phyloP scores from a whole-genome alignment of 2,329 filamentous ascomycete species.

The Fonsecaea nubica region DNA sequence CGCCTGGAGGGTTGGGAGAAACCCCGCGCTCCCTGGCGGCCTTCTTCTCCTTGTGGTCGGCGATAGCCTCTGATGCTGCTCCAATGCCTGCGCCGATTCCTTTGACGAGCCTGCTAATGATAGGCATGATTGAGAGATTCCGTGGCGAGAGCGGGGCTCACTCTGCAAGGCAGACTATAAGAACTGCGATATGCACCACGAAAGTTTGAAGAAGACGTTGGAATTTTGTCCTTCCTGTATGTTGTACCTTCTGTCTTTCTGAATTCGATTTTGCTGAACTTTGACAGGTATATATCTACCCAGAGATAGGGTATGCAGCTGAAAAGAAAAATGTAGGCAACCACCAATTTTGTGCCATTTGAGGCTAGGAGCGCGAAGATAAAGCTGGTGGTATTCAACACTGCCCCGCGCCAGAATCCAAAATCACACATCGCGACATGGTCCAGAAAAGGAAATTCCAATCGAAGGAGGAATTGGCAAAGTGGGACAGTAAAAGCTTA shows the following conservation, averaged over 20 bases:
- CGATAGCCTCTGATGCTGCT: slow-evolving; percentile 31
- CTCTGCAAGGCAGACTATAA: not conserved
- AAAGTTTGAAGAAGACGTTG: not conserved
- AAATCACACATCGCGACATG: slow-evolving; percentile 11
- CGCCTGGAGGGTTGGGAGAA: slow-evolving; percentile 17
- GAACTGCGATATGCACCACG: not conserved
- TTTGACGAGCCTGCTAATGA: slow-evolving; percentile 31
- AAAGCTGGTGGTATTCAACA: slow-evolving; percentile 1
- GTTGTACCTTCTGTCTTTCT: not conserved
- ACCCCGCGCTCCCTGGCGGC: slow-evolving; percentile 21
- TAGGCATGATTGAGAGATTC: slow-evolving; percentile 19
- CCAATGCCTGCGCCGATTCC: slow-evolving; percentile 34
- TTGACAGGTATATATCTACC: slow-evolving; percentile 1
- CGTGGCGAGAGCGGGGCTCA: not conserved
- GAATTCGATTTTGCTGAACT: not conserved
- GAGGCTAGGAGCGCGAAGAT: slow-evolving; percentile 21
- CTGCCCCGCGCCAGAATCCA: slow-evolving; percentile 6
- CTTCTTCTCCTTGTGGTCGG: slow-evolving; percentile 37
- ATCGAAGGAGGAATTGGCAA: slow-evolving; percentile 2
- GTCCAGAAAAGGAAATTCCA: slow-evolving; percentile 13
- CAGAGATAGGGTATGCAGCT: not conserved
- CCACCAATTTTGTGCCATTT: not conserved
- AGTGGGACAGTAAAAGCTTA: slow-evolving; percentile 16
- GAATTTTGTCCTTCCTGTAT: not conserved
- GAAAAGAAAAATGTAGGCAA: not conserved